Evolutionary conservation across 768 basidiomycete genomes (phyloP).

Genomic region (Pleurotus platypus): DNA sequence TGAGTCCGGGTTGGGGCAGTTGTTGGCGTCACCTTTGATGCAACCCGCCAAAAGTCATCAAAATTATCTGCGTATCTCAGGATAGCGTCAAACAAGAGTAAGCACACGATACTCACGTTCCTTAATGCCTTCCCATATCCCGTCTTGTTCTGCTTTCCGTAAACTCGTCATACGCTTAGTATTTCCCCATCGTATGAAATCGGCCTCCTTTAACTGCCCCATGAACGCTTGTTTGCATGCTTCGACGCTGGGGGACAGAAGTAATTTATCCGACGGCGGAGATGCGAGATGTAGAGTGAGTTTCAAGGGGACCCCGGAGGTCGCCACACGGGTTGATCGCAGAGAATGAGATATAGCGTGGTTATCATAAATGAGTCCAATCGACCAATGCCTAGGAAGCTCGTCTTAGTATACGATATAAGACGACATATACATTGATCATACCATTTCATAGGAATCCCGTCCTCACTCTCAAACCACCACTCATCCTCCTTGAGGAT

Average conservation of each 20-base stretch:
- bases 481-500: conserved; percentile 84
- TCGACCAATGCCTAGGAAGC: conserved; percentile 90
- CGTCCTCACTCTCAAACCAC: conserved; percentile 96
- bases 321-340: conserved; percentile 41
- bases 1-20: conserved; percentile 58
- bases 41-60: conserved; percentile 92
- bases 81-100: conserved; percentile 1
- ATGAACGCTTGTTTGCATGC: conserved; percentile 92
- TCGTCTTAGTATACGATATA: conserved; percentile 1
- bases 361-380: conserved; percentile 91
- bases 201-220: conserved; percentile 94
- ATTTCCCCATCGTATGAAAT: conserved; percentile 96
- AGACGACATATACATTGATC: conserved; percentile 19
- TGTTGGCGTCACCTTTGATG: conserved; percentile 87
- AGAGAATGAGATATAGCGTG: conserved; percentile 63
- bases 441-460: conserved; percentile 83
- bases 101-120: conserved; percentile 61
- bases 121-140: conserved; percentile 94
- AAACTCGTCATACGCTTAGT: conserved; percentile 91
- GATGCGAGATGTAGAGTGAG: conserved; percentile 84
- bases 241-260: conserved; percentile 77
- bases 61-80: conserved; percentile 71
- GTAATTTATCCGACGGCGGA: conserved; percentile 82
- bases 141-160: conserved; percentile 90
- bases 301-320: conserved; percentile 55